Conservation (phyloP, 306 rosid genomes). For the Vicia villosa region DNA sequence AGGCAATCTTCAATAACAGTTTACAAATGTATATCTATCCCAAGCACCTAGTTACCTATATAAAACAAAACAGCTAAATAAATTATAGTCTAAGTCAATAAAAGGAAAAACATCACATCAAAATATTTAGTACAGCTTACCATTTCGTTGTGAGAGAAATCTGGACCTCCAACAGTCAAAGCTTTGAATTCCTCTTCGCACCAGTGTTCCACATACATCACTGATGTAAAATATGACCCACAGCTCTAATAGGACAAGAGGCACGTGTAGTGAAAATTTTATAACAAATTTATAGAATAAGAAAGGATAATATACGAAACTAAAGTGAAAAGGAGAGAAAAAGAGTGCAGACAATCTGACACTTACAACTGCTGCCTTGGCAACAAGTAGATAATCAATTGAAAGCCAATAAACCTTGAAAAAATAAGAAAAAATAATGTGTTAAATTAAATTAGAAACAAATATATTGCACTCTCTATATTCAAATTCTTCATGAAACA, state of each 20-base stretch:
- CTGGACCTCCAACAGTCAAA: slow-evolving; percentile 76
- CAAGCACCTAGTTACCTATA: neutral
- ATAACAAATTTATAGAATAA: slow-evolving; percentile 14
- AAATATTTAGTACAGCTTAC: slow-evolving; percentile 43
- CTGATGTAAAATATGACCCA: slow-evolving; percentile 82
- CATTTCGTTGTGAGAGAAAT: slow-evolving; percentile 79
- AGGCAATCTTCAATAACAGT: slow-evolving; percentile 14
- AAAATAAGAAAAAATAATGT: slow-evolving; percentile 24
- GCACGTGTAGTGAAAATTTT: slow-evolving; percentile 34
- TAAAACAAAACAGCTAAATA: slow-evolving; percentile 7
- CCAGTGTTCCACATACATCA: slow-evolving; percentile 95
- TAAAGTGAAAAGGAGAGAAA: slow-evolving; percentile 8
- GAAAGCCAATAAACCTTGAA: slow-evolving; percentile 90
- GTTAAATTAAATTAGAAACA: slow-evolving; percentile 28
- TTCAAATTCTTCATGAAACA: slow-evolving; percentile 14
- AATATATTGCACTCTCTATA: slow-evolving; percentile 6
- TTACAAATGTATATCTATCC: slow-evolving; percentile 5
- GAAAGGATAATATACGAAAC: neutral
- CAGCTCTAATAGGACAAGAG: slow-evolving; percentile 52
- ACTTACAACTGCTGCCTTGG: slow-evolving; percentile 87
- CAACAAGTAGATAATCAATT: slow-evolving; percentile 79
- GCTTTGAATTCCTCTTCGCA: slow-evolving; percentile 79
- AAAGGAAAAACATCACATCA: neutral
- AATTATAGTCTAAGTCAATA: slow-evolving; percentile 10
- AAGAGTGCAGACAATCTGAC: slow-evolving; percentile 18